These are phyloP conservation scores for Trichophyton schoenleinii DNA, from an alignment of 2,329 filamentous ascomycete species.

Conservation along the genomic window DNA sequence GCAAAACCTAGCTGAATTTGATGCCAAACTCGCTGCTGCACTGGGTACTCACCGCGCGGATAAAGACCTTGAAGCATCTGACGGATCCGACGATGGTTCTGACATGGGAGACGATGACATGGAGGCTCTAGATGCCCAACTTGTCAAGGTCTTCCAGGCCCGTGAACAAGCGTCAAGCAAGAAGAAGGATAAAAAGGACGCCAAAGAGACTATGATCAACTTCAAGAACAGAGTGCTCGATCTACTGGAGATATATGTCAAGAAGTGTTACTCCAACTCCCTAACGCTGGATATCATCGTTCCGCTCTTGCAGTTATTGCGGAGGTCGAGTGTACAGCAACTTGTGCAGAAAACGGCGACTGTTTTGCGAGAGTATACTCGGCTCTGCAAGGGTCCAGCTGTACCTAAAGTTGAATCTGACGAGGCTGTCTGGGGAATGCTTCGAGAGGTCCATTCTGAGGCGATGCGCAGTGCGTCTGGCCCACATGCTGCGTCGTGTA, in stretches of 20 bases:
- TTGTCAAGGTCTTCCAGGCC: constrained; percentile 75
- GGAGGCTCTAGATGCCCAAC: constrained; percentile 72
- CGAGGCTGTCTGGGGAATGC: constrained; percentile 39
- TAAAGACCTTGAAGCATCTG: constrained; percentile 44
- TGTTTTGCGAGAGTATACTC: constrained; percentile 61
- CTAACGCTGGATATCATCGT: constrained; percentile 58
- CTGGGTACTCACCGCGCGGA: constrained; percentile 54
- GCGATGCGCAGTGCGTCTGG: constrained; percentile 45
- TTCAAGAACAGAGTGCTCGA: constrained; percentile 94
- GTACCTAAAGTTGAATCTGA: constrained; percentile 31
- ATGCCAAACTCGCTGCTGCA: constrained; percentile 58
- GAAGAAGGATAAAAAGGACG: constrained; percentile 76
- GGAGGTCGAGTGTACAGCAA: constrained; percentile 63
- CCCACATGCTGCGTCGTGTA: constrained; percentile 61
- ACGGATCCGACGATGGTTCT: constrained; percentile 48
- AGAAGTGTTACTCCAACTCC: constrained; percentile 57
- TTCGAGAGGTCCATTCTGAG: constrained; percentile 58
- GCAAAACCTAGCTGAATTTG: constrained; percentile 12
- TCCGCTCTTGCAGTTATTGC: constrained; percentile 63
- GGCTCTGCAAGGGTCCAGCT: constrained; percentile 40
- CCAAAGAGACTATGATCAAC: constrained; percentile 76
- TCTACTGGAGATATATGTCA: constrained; percentile 71
- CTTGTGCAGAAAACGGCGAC: constrained; percentile 59
- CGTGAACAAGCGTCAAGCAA: constrained; percentile 54
- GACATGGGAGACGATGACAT: constrained; percentile 96